Evolutionary conservation across 1,284 basidiomycete genomes (phyloP).

Genomic region (Crucibulum parvulum): DNA sequence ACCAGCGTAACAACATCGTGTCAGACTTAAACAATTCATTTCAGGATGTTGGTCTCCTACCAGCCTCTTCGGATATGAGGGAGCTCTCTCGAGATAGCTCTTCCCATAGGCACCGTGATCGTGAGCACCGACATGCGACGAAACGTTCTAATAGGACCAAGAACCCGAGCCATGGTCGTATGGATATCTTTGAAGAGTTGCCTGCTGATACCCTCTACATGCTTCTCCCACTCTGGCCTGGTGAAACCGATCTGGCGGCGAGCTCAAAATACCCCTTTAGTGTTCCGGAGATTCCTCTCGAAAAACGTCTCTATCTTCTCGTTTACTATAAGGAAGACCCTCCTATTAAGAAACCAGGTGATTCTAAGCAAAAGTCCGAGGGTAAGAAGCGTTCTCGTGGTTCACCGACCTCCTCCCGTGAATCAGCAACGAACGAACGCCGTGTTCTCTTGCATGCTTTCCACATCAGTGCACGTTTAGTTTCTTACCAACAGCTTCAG

Average conservation of each 20-base stretch:
- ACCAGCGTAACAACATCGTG: slow-evolving; percentile 71
- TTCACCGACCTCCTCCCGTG: slow-evolving; percentile 45
- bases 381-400: slow-evolving; percentile 40
- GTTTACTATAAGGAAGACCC: slow-evolving; percentile 70
- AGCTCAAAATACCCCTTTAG: slow-evolving; percentile 36
- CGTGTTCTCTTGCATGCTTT: slow-evolving; percentile 65
- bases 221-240: slow-evolving; percentile 83
- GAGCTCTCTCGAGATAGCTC: slow-evolving; percentile 8
- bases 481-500: slow-evolving; percentile 71
- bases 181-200: slow-evolving; percentile 65
- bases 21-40: slow-evolving; percentile 76
- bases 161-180: slow-evolving; percentile 16
- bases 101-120: background rate
- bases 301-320: slow-evolving; percentile 71
- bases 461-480: slow-evolving; percentile 69
- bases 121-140: background rate
- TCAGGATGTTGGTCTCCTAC: slow-evolving; percentile 79
- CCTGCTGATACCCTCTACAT: slow-evolving; percentile 76
- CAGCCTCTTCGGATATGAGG: slow-evolving; percentile 52
- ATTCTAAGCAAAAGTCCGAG: slow-evolving; percentile 39
- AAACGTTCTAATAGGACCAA: slow-evolving; percentile 15
- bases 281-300: slow-evolving; percentile 49
- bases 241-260: slow-evolving; percentile 64
- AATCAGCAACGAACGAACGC: slow-evolving; percentile 43
- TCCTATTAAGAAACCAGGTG: slow-evolving; percentile 13